These are phyloP conservation scores for Copromyces sp. DNA, from an alignment of 495 filamentous ascomycete species.

Conservation along the genomic window DNA sequence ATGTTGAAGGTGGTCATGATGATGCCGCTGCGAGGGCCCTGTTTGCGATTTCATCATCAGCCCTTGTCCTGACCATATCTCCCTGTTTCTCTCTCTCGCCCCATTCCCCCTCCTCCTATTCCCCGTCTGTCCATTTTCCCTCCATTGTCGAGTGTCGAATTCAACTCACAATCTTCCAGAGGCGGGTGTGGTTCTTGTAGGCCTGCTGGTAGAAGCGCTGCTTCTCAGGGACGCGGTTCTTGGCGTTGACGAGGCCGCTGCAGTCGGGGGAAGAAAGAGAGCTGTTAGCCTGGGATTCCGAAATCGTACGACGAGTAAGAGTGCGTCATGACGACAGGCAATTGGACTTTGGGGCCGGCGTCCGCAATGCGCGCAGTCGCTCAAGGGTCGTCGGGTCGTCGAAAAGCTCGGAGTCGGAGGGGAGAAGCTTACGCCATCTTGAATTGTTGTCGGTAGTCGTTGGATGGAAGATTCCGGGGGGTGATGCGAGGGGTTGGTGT, in stretches of 20 bases:
- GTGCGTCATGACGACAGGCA: neutral
- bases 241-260: constrained; percentile 60
- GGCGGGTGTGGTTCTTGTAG: constrained; percentile 56
- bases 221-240: constrained; percentile 77
- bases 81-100: neutral
- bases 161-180: constrained; percentile 76
- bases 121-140: neutral
- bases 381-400: neutral
- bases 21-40: constrained; percentile 53
- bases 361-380: neutral
- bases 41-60: constrained; percentile 23
- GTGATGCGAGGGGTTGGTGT: neutral
- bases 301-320: constrained; percentile 14
- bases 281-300: constrained; percentile 7
- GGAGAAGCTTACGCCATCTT: constrained; percentile 9
- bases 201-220: constrained; percentile 76
- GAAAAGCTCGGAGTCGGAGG: neutral
- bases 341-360: neutral
- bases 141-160: neutral
- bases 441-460: neutral
- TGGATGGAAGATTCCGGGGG: neutral
- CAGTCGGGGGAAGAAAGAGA: neutral
- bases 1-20: constrained; percentile 67
- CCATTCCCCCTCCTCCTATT: neutral
- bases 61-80: neutral